Conservation (phyloP, 768 basidiomycete species). For the Trametes villosa region DNA sequence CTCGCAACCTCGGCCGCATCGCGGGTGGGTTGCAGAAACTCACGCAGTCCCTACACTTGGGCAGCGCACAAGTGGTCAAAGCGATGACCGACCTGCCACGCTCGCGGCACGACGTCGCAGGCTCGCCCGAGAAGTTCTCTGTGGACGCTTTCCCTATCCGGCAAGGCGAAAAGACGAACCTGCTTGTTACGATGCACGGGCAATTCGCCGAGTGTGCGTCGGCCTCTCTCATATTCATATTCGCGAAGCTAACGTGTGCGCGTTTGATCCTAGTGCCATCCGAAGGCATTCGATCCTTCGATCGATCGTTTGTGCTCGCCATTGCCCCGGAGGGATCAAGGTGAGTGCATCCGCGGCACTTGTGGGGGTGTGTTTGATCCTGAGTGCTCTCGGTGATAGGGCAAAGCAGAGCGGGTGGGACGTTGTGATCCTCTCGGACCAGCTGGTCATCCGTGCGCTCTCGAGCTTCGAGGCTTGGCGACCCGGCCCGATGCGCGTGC, state of each 20-base stretch:
- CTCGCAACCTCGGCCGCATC: constrained; percentile 78
- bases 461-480: constrained; percentile 82
- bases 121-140: constrained; percentile 80
- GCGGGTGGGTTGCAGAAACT: constrained; percentile 62
- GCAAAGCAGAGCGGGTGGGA: constrained; percentile 89
- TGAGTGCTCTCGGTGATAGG: constrained; percentile 42
- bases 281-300: constrained; percentile 88
- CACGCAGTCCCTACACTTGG: constrained; percentile 70
- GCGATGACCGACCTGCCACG: constrained; percentile 67
- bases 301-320: constrained; percentile 86
- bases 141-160: constrained; percentile 84
- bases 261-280: constrained; percentile 53
- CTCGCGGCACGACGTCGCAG: constrained; percentile 82
- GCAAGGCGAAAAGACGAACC: constrained; percentile 57
- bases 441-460: constrained; percentile 81
- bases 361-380: constrained; percentile 19
- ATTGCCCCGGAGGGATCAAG: constrained; percentile 81
- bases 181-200: constrained; percentile 81
- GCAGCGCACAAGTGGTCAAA: constrained; percentile 64
- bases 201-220: constrained; percentile 87
- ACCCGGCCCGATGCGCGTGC: constrained; percentile 74
- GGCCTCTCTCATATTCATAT: not conserved
- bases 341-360: constrained; percentile 51
- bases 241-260: constrained; percentile 13
- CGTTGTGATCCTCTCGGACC: constrained; percentile 87